Evolutionary conservation across 306 rosid genomes (phyloP).

Genomic region (Biancaea sappan): DNA sequence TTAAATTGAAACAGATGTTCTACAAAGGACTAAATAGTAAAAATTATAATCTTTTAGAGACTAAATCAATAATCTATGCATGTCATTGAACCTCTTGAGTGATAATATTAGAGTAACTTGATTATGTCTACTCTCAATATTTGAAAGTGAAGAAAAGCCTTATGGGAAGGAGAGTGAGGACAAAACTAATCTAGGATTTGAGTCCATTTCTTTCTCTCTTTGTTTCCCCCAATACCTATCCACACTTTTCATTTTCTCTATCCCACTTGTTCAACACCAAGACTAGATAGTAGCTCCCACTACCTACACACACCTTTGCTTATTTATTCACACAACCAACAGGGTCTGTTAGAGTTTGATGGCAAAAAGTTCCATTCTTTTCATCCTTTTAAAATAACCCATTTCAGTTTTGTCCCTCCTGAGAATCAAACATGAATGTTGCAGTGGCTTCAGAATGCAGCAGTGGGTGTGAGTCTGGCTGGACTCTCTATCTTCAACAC

Average conservation of each 20-base stretch:
- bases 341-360: background rate
- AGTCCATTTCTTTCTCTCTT: constrained; percentile 47
- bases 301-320: constrained; percentile 32
- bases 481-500: constrained; percentile 91
- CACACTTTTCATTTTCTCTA: constrained; percentile 32
- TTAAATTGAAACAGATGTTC: no score
- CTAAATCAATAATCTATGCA: background rate
- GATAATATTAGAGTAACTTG: background rate
- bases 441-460: constrained; percentile 73
- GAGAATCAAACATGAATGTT: constrained; percentile 51
- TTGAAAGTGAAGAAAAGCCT: constrained; percentile 4
- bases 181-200: constrained; percentile 62
- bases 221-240: constrained; percentile 40
- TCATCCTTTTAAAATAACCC: constrained; percentile 33
- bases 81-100: background rate
- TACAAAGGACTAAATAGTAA: no score
- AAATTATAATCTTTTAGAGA: no score
- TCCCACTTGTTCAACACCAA: constrained; percentile 39
- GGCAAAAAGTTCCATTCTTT: background rate
- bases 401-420: constrained; percentile 12
- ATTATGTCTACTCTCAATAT: background rate
- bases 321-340: constrained; percentile 24
- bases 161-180: constrained; percentile 48
- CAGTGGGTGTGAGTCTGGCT: constrained; percentile 96
- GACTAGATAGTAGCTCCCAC: constrained; percentile 6